Evolutionary conservation across 768 basidiomycete species (phyloP), one percentile per base, ranked within the genome.

Genomic region (Rhodosporidiobolus sp.): DNA sequence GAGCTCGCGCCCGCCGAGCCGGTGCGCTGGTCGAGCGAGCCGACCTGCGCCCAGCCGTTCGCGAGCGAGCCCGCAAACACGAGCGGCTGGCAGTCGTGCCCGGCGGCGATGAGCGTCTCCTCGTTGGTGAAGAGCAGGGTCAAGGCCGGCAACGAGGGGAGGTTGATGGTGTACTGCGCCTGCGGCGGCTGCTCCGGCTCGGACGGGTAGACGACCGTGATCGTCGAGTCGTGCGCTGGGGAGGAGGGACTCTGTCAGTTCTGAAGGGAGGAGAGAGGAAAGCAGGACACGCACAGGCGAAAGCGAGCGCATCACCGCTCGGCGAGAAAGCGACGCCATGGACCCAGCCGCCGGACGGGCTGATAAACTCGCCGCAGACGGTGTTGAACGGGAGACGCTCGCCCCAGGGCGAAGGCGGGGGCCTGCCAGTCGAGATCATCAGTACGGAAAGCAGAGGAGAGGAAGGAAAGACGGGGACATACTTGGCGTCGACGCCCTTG

Each of bases 361-460:
- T 92, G 49, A 85, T 80, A 80, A 90, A 99, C 81, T 98, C 96
- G 57, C 94, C 96, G 75, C 94, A 98, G 70, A 99, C 85, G 3
- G 96, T 97, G 80, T 94, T 95, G 85, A 98, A 98, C 0, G 96
- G 96, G 0, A 99, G 85, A 77, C 94, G 94, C 69, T 94, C 92
- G n/a, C 96, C 96, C 96, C 96, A 99, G 2, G 94, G 88, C 32
- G 90, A 88, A 6, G 93, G 87, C 52, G 88, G 84, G 28, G 95
- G 96, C 79, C 94, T 95, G 74, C 8, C 67, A 26, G 38, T 24
- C n/a, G 3, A 19, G 70, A 65, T 20, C 34, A 65, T 35, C 58
- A 73, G 49, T 45, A 24, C 20, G 38, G 30, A 20, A 14, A 20
- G 10, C 5, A 4, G 14, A 55, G 20, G 26, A 50, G 43, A 50